Evolutionary conservation across 768 basidiomycete genomes (phyloP), one percentile per base, ranked within the genome.

Genomic region (Collybiopsis luxurians): DNA sequence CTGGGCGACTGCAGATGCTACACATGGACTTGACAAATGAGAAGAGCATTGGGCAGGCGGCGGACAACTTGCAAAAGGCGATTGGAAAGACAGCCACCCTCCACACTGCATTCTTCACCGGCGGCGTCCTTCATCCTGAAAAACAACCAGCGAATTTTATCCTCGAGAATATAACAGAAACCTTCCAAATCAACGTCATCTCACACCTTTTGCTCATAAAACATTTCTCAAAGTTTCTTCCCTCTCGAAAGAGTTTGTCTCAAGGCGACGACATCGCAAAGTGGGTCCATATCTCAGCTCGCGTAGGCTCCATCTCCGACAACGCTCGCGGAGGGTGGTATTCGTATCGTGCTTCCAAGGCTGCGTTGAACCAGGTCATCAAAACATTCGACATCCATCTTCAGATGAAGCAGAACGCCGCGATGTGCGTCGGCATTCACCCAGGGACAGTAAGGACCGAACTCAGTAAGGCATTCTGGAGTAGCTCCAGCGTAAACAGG

Each of bases 371-470:
- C 61, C 83, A 85, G 61, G 76, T 80, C n/a, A 65, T 85, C 64
- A 80, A 79, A 59, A 85, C 82, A 17, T 84, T 84, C 60, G 82
- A 86, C 65, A 60, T 79, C 47, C 75, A 85, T 54, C 69, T 85
- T 34, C 67, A 77, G 62, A 71, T 75, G 68, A 76, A 77, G 60
- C 75, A 73, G 49, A 70, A 62, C 3, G 71, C 73, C 27, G 79
- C 82, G 19, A 79, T 85, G 45, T 79, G 76, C 60, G 75, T 84
- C 24, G 82, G 80, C 4, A 69, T 84, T 17, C 83, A 85, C 63
- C 84, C 84, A 2, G 83, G 83, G 1, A 85, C 83, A 0, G 79
- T 85, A 38, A 81, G 80, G 68, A 85, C 84, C 12, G 79, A 81
- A 53, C 65, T 86, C 55, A 84, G 82, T 72, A 78, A 72, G 60